Evolutionary conservation across 306 rosid genomes (phyloP), one percentile per base, ranked within the genome.

Genomic region (Sesbania bispinosa): DNA sequence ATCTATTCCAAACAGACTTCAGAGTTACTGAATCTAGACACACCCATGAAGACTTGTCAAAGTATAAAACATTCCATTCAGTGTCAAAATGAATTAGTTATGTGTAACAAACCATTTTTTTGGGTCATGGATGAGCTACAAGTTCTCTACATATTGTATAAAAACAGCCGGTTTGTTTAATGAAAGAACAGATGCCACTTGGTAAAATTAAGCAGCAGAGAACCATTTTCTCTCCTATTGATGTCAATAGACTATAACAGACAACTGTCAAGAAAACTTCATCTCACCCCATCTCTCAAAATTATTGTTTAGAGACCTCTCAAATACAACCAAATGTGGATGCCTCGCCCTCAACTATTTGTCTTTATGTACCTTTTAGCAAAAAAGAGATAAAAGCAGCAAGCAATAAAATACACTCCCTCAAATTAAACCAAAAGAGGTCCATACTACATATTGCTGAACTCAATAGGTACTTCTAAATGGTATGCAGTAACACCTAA

Each of bases 1-100:
- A 26, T 38, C 10, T 27, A 46, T 43, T 68, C 30, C 24, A 60
- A 26, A 48, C 43, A 46, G 32, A 15, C 26, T 42, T 30, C 35
- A 65, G 59, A 75, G 50, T 43, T 43, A 6, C 30, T 45, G 67
- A 41, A 43, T 32, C 32, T 66, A 62, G 50, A 47, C 35, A 61
- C 10, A 32, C 61, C n/a, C 24, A 38, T 10, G 62, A 27, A 36
- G 24, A 35, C 23, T 57, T 57, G 2, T 3, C 15, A 32, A n/a
- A 19, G 9, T 46, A 45, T 3, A 32, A 42, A 43, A 23, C 27
- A 23, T 6, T n/a, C 62, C 41, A 47, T 46, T 27, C 15, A 1
- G 30, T 23, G 10, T 23, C 51, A 33, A 24, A 43, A 53, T 32
- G 38, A 59, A 20, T 2, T 5, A 19, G 29, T 38, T 36, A 62